phyloP scores from a whole-genome alignment of 176 grass and related monocot genomes.

The Carex parvula region DNA sequence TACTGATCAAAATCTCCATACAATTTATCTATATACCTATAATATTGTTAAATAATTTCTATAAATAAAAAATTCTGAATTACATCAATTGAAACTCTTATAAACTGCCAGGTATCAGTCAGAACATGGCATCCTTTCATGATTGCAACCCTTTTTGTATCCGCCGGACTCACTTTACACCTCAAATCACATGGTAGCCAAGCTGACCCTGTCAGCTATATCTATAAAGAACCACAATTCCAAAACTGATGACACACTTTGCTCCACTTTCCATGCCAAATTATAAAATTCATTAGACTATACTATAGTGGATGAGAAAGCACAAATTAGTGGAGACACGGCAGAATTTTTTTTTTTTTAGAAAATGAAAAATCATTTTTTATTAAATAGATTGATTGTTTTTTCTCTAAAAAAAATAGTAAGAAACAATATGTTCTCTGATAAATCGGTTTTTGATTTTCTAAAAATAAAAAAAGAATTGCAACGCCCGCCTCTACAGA shows the following conservation, averaged over 20 bases:
- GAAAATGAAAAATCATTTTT: too few relatives aligned
- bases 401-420: too few relatives aligned
- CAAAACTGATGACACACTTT: slow-evolving; percentile 32
- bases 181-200: slow-evolving; percentile 57
- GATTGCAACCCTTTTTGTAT: background rate
- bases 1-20: too few relatives aligned
- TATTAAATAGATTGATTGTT: too few relatives aligned
- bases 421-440: too few relatives aligned
- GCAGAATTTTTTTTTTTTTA: too few relatives aligned
- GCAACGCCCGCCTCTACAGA: slow-evolving; percentile 2
- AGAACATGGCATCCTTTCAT: slow-evolving; percentile 28
- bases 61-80: too few relatives aligned
- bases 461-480: too few relatives aligned
- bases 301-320: background rate
- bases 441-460: too few relatives aligned
- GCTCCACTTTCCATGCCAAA: slow-evolving; percentile 22
- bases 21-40: too few relatives aligned
- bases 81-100: background rate
- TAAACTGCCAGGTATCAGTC: background rate
- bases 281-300: too few relatives aligned
- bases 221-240: slow-evolving; percentile 16
- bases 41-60: too few relatives aligned
- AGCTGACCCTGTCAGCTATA: slow-evolving; percentile 29
- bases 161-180: slow-evolving; percentile 38
- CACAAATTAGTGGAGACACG: background rate